These are phyloP conservation scores for Hypericum androsaemum DNA, from an alignment of 345 rosid species.

Conservation along the genomic window DNA sequence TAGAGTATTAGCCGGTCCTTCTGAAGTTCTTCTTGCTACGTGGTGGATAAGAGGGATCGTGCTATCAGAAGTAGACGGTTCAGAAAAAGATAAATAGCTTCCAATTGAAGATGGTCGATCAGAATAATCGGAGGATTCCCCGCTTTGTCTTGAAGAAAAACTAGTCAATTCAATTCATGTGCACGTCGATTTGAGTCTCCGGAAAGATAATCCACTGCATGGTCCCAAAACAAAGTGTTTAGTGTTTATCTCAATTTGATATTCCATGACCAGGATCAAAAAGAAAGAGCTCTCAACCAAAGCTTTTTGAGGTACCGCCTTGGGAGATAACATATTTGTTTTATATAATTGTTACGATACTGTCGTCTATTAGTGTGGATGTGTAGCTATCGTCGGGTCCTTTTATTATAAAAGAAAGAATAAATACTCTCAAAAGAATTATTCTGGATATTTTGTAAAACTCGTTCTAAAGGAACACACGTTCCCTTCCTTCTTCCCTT, in stretches of 20 bases:
- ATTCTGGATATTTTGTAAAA: too few species aligned
- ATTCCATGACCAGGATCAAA: neutral
- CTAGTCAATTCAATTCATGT: constrained; percentile 47
- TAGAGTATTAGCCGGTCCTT: constrained; percentile 27
- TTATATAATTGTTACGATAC: too few species aligned
- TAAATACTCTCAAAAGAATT: too few species aligned
- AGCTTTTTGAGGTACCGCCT: neutral
- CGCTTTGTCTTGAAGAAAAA: constrained; percentile 31
- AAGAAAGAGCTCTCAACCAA: neutral
- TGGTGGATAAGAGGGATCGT: constrained; percentile 18
- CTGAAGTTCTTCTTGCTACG: constrained; percentile 25
- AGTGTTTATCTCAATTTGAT: neutral
- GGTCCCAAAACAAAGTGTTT: constrained; percentile 2
- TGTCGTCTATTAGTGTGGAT: too few species aligned
- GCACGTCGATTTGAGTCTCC: constrained; percentile 27
- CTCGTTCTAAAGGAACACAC: too few species aligned
- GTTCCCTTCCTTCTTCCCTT: too few species aligned
- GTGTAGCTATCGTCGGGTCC: too few species aligned
- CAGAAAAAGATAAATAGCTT: constrained; percentile 34
- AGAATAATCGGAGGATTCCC: constrained; percentile 20
- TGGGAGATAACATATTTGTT: neutral
- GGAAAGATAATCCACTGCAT: constrained; percentile 43
- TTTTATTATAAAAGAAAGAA: too few species aligned
- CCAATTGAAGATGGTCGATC: constrained; percentile 28
- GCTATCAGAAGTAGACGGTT: constrained; percentile 39